Conservation (phyloP, 768 basidiomycete genomes). For the Boletus sp. region DNA sequence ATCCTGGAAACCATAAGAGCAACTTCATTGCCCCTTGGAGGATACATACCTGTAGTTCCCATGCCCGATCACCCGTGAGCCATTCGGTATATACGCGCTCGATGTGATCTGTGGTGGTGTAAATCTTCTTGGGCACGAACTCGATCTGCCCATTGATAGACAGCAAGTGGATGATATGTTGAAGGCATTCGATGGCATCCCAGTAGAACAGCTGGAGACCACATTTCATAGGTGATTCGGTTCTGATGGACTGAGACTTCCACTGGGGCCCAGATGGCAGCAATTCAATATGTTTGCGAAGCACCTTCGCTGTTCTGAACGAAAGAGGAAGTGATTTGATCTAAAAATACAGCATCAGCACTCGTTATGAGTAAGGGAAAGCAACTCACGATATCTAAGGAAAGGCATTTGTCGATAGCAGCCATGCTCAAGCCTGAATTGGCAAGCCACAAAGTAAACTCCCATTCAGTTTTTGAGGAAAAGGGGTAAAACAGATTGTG, state of each 20-base stretch:
- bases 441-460: not conserved
- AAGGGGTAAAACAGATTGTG: constrained; percentile 1
- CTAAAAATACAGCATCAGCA: not conserved
- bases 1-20: too few relatives aligned
- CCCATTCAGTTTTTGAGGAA: not conserved
- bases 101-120: not conserved
- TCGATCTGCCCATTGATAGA: not conserved
- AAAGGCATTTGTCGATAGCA: not conserved
- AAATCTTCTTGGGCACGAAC: not conserved
- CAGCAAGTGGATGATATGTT: not conserved
- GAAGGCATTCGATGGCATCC: not conserved
- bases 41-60: too few relatives aligned
- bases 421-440: not conserved
- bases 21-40: too few relatives aligned
- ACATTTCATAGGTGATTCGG: not conserved
- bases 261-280: not conserved
- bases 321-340: not conserved
- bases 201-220: not conserved
- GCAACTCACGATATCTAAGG: too few relatives aligned
- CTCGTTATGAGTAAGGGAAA: not conserved
- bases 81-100: too few relatives aligned
- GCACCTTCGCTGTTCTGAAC: not conserved
- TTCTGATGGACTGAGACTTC: not conserved
- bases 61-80: too few relatives aligned
- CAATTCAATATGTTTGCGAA: not conserved